A percentile compares a stretch with the other conserved stretches of the same genome.
Conservation (phyloP, 257 asterid genomes). For the Prunella vulgaris region DNA sequence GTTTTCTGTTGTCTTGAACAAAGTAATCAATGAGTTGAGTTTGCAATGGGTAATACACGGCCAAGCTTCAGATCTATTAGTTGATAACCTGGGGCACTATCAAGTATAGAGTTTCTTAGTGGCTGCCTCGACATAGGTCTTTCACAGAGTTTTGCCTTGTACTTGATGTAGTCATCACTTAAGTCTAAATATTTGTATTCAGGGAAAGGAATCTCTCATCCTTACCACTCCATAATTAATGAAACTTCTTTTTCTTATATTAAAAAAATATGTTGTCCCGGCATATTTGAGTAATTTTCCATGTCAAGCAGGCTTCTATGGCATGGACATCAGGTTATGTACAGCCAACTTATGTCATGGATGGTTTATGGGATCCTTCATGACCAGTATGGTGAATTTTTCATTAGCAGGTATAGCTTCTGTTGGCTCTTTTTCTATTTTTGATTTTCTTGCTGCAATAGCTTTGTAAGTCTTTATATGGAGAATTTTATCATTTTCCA, state of each 20-base stretch:
- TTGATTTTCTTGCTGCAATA: not conserved
- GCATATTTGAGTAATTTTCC: constrained; percentile 19
- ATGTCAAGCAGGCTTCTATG: constrained; percentile 71
- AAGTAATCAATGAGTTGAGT: not conserved
- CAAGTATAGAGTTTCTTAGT: not conserved
- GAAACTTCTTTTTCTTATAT: not conserved
- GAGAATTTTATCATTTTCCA: constrained; percentile 25
- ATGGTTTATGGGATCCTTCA: constrained; percentile 96
- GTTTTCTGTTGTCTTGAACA: not conserved
- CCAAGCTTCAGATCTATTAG: not conserved
- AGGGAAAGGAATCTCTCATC: not conserved
- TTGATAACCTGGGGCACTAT: not conserved
- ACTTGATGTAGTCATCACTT: not conserved
- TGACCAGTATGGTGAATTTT: constrained; percentile 87
- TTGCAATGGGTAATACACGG: not conserved
- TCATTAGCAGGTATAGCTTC: constrained; percentile 60
- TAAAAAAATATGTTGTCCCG: no score
- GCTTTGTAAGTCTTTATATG: constrained; percentile 19
- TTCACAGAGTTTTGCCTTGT: not conserved
- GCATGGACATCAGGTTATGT: constrained; percentile 99
- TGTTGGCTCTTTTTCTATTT: constrained; percentile 13
- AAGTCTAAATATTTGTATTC: not conserved
- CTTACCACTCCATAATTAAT: not conserved
- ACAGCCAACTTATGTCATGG: constrained; percentile 95
- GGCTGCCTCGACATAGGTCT: not conserved